phyloP scores from a whole-genome alignment of 169 alveolate species.

The Ichthyophthirius multifiliis region DNA sequence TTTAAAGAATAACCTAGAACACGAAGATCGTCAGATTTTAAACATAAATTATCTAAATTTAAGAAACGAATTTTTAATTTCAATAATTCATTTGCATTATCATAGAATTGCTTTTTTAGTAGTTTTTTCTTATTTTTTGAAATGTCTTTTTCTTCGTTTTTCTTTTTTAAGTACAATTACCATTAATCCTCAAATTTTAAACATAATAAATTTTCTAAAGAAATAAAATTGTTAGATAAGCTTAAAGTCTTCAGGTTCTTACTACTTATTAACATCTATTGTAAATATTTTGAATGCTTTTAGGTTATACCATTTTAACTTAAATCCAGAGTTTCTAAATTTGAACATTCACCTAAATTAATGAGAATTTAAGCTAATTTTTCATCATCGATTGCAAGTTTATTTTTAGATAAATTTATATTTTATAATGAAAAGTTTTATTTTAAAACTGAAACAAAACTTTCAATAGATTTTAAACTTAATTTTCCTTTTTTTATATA shows the following conservation, averaged over 20 bases:
- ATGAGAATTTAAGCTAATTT: not conserved
- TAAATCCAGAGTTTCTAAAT: not conserved
- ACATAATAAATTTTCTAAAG: not conserved
- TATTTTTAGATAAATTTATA: not conserved
- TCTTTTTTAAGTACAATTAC: not conserved
- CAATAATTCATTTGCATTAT: not conserved
- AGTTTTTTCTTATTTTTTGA: not conserved
- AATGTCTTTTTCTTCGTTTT: constrained; percentile 1
- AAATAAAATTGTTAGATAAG: not conserved
- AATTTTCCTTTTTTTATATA: not conserved
- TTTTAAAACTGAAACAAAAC: not conserved
- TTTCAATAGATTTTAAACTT: not conserved
- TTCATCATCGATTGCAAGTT: not conserved
- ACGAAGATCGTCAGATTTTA: not conserved
- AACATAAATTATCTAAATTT: not conserved
- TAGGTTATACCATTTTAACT: not conserved
- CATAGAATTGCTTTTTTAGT: not conserved
- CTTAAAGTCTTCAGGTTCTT: not conserved
- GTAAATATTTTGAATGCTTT: not conserved
- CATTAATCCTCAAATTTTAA: not conserved
- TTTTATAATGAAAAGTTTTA: not conserved
- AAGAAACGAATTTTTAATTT: not conserved
- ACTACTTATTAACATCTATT: not conserved
- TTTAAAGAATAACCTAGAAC: no score
- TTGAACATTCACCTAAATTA: not conserved